phyloP scores from a whole-genome alignment of 495 filamentous ascomycete species.

The Tuber borchii region DNA sequence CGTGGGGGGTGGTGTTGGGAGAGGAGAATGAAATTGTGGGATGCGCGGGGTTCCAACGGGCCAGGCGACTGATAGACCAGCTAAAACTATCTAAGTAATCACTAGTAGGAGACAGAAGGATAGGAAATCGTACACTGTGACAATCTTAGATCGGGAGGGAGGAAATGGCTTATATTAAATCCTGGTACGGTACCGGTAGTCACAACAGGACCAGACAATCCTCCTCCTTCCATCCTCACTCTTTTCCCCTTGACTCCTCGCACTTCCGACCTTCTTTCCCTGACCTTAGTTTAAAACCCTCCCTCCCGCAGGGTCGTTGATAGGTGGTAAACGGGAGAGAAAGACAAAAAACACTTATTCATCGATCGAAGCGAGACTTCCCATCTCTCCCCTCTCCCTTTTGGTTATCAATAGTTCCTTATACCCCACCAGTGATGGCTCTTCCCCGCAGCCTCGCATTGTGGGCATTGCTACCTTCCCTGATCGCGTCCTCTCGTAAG shows the following conservation, averaged over 20 bases:
- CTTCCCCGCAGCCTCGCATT: conserved; percentile 37
- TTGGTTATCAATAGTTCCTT: not conserved
- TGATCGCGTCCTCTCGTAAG: conserved; percentile 27
- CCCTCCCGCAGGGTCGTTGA: conserved; percentile 3
- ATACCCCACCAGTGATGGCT: conserved; percentile 19
- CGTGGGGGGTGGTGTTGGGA: too few relatives aligned
- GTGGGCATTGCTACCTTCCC: conserved; percentile 27
- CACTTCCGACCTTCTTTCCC: conserved; percentile 4
- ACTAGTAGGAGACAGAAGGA: too few relatives aligned
- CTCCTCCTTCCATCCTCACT: conserved; percentile 3
- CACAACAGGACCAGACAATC: not conserved
- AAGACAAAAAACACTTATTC: not conserved
- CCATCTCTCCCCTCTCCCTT: not conserved
- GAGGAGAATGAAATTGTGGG: too few relatives aligned
- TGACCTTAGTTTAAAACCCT: not conserved
- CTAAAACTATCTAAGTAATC: too few relatives aligned
- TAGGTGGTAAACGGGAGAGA: not conserved
- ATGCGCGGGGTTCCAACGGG: too few relatives aligned
- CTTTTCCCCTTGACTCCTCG: conserved; percentile 13
- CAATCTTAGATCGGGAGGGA: too few relatives aligned
- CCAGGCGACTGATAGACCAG: too few relatives aligned
- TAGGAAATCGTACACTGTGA: too few relatives aligned
- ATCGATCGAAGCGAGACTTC: not conserved
- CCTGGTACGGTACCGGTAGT: too few relatives aligned
- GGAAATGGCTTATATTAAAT: too few relatives aligned